Evolutionary conservation across 2,329 filamentous ascomycete species (phyloP).

Genomic region (Nemania diffusa): DNA sequence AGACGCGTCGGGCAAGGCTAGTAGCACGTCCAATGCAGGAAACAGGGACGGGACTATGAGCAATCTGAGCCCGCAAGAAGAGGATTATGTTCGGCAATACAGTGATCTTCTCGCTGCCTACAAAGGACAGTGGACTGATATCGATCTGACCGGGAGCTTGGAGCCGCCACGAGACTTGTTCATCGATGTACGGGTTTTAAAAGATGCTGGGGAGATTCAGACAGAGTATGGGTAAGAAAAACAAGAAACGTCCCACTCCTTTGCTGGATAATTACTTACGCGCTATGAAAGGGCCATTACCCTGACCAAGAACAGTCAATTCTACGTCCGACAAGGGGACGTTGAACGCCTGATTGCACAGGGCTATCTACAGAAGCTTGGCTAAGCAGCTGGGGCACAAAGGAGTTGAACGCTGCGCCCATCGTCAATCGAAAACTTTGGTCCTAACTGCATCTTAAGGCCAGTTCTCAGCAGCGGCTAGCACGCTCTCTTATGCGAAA

Average conservation of each 20-base stretch:
- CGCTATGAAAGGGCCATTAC: constrained; percentile 78
- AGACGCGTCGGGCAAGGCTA: constrained; percentile 50
- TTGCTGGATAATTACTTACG: constrained; percentile 40
- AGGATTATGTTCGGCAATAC: constrained; percentile 94
- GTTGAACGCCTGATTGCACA: constrained; percentile 94
- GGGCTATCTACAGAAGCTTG: constrained; percentile 91
- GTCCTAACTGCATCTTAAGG: not conserved
- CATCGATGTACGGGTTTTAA: constrained; percentile 94
- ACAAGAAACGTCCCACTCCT: not conserved
- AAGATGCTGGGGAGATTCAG: constrained; percentile 97
- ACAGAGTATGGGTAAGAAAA: constrained; percentile 90
- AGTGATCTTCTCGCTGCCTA: constrained; percentile 92
- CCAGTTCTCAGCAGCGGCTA: not conserved
- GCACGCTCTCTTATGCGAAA: not conserved
- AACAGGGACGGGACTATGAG: constrained; percentile 68
- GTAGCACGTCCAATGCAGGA: constrained; percentile 49
- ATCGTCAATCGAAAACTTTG: not conserved
- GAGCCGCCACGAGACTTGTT: constrained; percentile 96
- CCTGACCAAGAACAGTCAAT: constrained; percentile 97
- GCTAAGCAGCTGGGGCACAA: constrained; percentile 61
- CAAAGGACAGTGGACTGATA: constrained; percentile 98
- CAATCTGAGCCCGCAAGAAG: constrained; percentile 92
- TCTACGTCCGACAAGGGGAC: constrained; percentile 95
- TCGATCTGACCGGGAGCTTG: constrained; percentile 92
- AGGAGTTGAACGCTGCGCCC: not conserved